Conservation (phyloP, 2,329 filamentous ascomycete genomes). For the Furcasterigmium sp. region DNA sequence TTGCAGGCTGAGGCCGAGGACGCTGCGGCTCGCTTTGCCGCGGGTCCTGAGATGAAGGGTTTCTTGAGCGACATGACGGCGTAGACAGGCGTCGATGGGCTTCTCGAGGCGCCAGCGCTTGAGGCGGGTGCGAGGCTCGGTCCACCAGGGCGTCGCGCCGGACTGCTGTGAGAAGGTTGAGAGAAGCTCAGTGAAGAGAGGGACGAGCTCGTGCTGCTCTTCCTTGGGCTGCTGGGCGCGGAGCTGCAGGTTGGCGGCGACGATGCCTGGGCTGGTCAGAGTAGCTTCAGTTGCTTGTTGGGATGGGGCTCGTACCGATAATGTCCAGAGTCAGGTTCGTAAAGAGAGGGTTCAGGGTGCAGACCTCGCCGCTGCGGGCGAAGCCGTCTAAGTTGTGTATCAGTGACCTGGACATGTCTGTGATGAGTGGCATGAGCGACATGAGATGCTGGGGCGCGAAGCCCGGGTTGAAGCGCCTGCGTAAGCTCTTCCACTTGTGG, state of each 20-base stretch:
- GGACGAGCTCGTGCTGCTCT: constrained; percentile 20
- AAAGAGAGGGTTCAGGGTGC: constrained; percentile 15
- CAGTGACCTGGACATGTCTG: constrained; percentile 26
- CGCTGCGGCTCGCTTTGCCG: constrained; percentile 17
- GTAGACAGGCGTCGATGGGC: constrained; percentile 17
- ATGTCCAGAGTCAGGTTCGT: constrained; percentile 32
- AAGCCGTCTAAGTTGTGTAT: constrained; percentile 11
- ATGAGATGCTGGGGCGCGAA: constrained; percentile 33
- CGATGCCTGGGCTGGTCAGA: constrained; percentile 15
- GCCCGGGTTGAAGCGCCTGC: constrained; percentile 30
- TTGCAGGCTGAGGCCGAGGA: constrained; percentile 26
- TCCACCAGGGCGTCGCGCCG: constrained; percentile 14
- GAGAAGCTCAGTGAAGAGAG: constrained; percentile 19
- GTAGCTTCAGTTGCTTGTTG: neutral
- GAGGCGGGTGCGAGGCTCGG: constrained; percentile 10
- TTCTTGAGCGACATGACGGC: constrained; percentile 18
- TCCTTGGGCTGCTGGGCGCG: constrained; percentile 21
- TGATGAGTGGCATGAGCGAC: constrained; percentile 25
- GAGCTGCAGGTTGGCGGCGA: constrained; percentile 27
- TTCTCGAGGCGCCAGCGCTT: constrained; percentile 13
- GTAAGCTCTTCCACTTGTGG: constrained; percentile 15
- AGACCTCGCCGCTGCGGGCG: constrained; percentile 6
- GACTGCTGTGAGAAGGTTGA: constrained; percentile 14
- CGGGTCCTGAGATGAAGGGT: constrained; percentile 9
- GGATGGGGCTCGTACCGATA: constrained; percentile 14